phyloP scores from a whole-genome alignment of 768 basidiomycete species.

The Mrakia blollopis region DNA sequence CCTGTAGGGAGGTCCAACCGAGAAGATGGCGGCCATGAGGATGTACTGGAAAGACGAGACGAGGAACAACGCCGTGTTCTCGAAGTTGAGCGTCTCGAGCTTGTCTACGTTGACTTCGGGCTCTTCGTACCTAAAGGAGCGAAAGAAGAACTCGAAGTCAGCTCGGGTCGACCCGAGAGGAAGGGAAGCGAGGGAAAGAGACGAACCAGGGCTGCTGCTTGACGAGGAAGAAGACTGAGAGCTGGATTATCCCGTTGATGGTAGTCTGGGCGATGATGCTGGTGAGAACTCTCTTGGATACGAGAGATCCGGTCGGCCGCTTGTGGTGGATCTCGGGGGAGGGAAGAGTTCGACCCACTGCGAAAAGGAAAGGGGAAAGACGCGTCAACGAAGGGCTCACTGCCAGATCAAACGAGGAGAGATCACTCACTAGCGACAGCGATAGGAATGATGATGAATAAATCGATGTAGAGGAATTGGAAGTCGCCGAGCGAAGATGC shows the following conservation, averaged over 20 bases:
- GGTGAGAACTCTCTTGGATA: constrained; percentile 88
- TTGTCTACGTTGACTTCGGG: constrained; percentile 63
- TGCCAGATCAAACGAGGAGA: background rate
- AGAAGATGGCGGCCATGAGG: constrained; percentile 92
- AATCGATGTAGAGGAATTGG: constrained; percentile 87
- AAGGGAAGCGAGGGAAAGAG: constrained; percentile 5
- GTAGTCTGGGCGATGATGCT: constrained; percentile 90
- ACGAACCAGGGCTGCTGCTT: constrained; percentile 74
- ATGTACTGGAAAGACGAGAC: constrained; percentile 99
- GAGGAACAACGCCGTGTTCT: constrained; percentile 87
- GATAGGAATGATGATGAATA: constrained; percentile 95
- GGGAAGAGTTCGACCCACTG: constrained; percentile 93
- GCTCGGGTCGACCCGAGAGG: constrained; percentile 20
- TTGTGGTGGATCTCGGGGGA: constrained; percentile 80
- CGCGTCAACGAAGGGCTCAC: background rate
- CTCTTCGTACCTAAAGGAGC: constrained; percentile 62
- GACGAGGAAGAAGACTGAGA: constrained; percentile 87
- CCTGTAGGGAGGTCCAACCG: constrained; percentile 94
- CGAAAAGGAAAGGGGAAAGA: background rate
- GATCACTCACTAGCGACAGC: constrained; percentile 80
- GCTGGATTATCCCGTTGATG: constrained; percentile 73
- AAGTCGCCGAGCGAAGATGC: constrained; percentile 95
- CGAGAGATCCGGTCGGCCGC: constrained; percentile 88
- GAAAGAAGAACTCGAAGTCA: background rate
- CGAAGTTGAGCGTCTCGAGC: constrained; percentile 78